Evolutionary conservation across 2,329 filamentous ascomycete species (phyloP), one percentile per base, ranked within the genome.

Genomic region (Clonostachys byssicola): DNA sequence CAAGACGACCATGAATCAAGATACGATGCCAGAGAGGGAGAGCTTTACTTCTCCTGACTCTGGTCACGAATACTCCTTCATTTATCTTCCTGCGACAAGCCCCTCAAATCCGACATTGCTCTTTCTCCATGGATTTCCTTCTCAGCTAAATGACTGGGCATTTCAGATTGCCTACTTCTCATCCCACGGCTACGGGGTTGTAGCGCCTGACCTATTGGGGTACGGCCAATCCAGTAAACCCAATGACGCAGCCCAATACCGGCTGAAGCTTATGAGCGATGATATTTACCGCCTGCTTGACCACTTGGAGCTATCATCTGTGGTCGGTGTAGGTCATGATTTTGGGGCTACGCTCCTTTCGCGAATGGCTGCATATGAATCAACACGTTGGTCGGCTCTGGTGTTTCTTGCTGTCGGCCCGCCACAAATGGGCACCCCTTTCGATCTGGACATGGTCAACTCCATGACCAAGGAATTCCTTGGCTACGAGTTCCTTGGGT

Each of bases 51-150:
- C 23, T 30, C 23, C 9, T 30, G 23, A 30, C 5, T 30, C 23
- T 30, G 36, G 36, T 12, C 36, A 39, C 17, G 12, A n/a, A n/a
- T 18, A n/a, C 49, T 64, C 61, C 3, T 67, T 67, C 51, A 50
- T 65, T 23, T 53, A 58, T 44, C 54, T 59, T 5, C 55, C 51
- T 5, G 40, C 55, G 5, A 49, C 45, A 1, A 23, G 38, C 13
- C 23, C 50, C 2, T 45, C 40, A 7, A 47, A 54, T 8, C 52
- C 59, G 5, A 73, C 71, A 0, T 55, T 77, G 5, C 58, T 78
- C 13, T 62, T 78, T 47, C 61, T 77, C 12, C 75, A 77, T 51
- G 73, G 74, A 34, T 74, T 75, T 44, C 73, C 74, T 30, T 74
- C 71, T 5, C 70, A 68, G 35, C 60, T 64, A 12, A 58, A 63